Evolutionary conservation across 2,329 filamentous ascomycete species (phyloP).

Genomic region (Xylariomycetidae sp.): DNA sequence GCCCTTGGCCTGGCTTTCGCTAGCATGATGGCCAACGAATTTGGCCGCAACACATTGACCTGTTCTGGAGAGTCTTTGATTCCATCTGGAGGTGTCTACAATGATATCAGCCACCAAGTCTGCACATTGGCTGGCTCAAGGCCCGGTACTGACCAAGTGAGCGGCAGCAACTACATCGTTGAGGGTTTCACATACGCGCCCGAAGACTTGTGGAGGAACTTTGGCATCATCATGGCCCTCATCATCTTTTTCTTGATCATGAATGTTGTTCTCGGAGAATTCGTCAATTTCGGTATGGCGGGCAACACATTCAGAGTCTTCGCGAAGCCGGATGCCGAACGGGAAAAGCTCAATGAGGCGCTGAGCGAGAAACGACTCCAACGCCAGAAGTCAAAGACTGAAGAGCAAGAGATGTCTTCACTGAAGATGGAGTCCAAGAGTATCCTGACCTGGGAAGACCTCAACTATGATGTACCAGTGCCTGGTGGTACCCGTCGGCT

Average conservation of each 20-base stretch:
- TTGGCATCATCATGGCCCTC: constrained; percentile 72
- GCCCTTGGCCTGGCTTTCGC: constrained; percentile 71
- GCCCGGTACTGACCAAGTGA: constrained; percentile 59
- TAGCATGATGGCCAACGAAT: constrained; percentile 83
- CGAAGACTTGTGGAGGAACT: constrained; percentile 74
- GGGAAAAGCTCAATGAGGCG: constrained; percentile 59
- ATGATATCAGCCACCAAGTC: constrained; percentile 68
- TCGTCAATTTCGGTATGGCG: constrained; percentile 71
- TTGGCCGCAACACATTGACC: constrained; percentile 61
- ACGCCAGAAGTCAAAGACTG: constrained; percentile 42
- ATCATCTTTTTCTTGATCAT: constrained; percentile 70
- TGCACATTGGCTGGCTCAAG: constrained; percentile 74
- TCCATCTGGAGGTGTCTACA: constrained; percentile 66
- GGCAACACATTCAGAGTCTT: constrained; percentile 80
- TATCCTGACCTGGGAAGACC: constrained; percentile 80
- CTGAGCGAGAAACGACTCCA: constrained; percentile 56
- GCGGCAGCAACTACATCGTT: constrained; percentile 65
- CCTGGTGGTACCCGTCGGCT: constrained; percentile 52
- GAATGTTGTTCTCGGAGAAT: constrained; percentile 75
- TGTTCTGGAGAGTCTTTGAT: constrained; percentile 67
- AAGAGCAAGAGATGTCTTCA: constrained; percentile 43
- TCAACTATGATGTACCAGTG: constrained; percentile 71
- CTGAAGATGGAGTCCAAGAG: constrained; percentile 56
- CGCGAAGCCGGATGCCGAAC: constrained; percentile 63
- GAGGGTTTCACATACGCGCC: constrained; percentile 63